Percentiles rank a stretch among this genome's conserved stretches.
phyloP scores from a whole-genome alignment of 148 eudicot species.

The Cornus suecica region DNA sequence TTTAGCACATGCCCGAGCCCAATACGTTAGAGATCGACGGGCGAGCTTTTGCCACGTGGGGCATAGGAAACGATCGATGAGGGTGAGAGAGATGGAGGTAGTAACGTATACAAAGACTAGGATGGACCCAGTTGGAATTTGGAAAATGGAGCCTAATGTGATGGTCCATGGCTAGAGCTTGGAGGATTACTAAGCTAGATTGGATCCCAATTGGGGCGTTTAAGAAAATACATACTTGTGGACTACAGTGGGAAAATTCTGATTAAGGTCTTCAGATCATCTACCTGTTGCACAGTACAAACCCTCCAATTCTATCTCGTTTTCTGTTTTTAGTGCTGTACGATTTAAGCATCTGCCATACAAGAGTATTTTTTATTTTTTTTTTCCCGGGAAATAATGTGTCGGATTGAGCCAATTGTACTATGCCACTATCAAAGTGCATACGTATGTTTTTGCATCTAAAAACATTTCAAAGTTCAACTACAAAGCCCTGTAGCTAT shows the following conservation, averaged over 20 bases:
- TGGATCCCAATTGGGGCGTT: slow-evolving; percentile 43
- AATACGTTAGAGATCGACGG: slow-evolving; percentile 10
- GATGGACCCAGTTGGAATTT: slow-evolving; percentile 28
- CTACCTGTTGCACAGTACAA: slow-evolving; percentile 39
- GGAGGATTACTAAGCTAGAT: slow-evolving; percentile 41
- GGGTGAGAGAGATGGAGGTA: slow-evolving; percentile 7
- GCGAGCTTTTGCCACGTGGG: slow-evolving; percentile 20
- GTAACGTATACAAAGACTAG: slow-evolving; percentile 15
- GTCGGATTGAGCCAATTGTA: too few relatives aligned
- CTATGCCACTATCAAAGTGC: too few relatives aligned
- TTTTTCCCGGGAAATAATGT: too few relatives aligned
- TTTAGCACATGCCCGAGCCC: slow-evolving; percentile 27
- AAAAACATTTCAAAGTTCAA: too few relatives aligned
- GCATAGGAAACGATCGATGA: too few relatives aligned
- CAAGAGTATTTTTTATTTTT: too few relatives aligned
- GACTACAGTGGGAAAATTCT: slow-evolving; percentile 61
- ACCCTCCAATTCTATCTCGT: slow-evolving; percentile 21
- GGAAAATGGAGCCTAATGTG: slow-evolving; percentile 19
- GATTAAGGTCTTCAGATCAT: too few relatives aligned
- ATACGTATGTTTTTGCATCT: too few relatives aligned
- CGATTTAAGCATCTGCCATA: slow-evolving; percentile 36
- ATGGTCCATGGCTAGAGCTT: slow-evolving; percentile 40
- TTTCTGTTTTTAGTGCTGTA: slow-evolving; percentile 24
- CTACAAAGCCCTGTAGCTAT: too few relatives aligned
- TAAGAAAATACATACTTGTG: slow-evolving; percentile 37